Base-by-base conservation (phyloP, 2,329 filamentous ascomycete species). In the Botrytis hyacinthi region DNA sequence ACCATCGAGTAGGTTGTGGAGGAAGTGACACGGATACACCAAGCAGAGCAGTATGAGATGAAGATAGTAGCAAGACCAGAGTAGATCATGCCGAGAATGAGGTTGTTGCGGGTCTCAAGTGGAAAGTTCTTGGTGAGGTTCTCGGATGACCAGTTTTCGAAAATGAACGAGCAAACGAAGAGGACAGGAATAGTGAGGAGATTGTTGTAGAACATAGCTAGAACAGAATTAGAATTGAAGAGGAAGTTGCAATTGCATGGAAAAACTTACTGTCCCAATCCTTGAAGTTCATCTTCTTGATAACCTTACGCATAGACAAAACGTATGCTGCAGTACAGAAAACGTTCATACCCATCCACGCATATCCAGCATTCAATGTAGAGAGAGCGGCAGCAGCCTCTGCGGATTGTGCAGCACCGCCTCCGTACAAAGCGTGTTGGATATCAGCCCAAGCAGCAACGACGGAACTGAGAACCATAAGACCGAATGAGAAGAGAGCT, bases 201-300 rank as follows among this genome's bases (percentile, higher is more conserved):
- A 84, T 99, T 98, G 89, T 99, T 99, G 88, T 99, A 99, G 86
- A 96, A 98, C 96, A 98, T 99, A 81, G 95, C 95, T 98, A 77
- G 66, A 73, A 54, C 16, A 60, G 14, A 61, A 80, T 84, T 79
- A 86, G 82, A 65, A 76, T 32, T 46, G 32, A 48, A 40, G 22
- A 32, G 54, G 26, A 48, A 65, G 63, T n/a, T n/a, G 16, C 29
- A 54, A 14, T 46, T 48, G 37, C 35, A 51, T 29, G 61, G 20
- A 62, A 61, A 60, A 60, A 90, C 95, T 85, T 88, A 98, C 95
- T 97, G 83, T 99, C 96, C 87, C 97, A 98, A 83, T 98, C 96
- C 88, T 97, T 98, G 86, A 99, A 98, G 87, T 97, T 98, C 86
- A 97, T 98, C 84, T 97, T 90, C 91, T 98, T 98, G 83, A 99